phyloP scores from a whole-genome alignment of 805 yeast genomes.

The Saccharomycopsis javanensis region DNA sequence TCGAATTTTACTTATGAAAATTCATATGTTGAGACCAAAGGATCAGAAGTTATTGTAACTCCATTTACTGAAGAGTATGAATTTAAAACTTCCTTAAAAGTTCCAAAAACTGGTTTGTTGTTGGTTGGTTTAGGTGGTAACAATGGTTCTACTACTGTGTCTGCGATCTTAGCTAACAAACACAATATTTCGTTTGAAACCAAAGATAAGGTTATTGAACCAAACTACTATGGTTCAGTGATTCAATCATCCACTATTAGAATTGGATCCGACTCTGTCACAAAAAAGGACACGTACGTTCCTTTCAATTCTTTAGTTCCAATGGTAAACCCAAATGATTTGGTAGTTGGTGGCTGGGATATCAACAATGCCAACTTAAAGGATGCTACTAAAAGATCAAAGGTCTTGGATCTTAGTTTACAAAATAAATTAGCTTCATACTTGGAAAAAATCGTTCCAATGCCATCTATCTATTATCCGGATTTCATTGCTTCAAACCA shows the following conservation, averaged over 20 bases:
- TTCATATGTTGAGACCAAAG: constrained; percentile 29
- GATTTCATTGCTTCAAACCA: constrained; percentile 96
- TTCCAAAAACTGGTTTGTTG: constrained; percentile 81
- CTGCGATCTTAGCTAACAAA: constrained; percentile 79
- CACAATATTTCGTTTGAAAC: constrained; percentile 68
- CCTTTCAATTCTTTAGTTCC: constrained; percentile 89
- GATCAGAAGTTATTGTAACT: constrained; percentile 31
- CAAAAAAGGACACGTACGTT: constrained; percentile 81
- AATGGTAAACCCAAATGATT: constrained; percentile 81
- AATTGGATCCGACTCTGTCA: constrained; percentile 65
- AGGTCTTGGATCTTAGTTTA: constrained; percentile 78
- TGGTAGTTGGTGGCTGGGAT: constrained; percentile 93
- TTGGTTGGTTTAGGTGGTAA: constrained; percentile 95
- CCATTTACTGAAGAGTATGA: constrained; percentile 68
- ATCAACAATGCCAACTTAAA: constrained; percentile 62
- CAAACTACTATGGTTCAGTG: constrained; percentile 89
- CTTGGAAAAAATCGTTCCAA: constrained; percentile 54
- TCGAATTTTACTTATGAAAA: constrained; percentile 39
- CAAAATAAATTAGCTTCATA: constrained; percentile 64
- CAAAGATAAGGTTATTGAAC: constrained; percentile 62
- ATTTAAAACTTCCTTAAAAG: constrained; percentile 72
- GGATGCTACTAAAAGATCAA: constrained; percentile 73
- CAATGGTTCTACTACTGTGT: constrained; percentile 86
- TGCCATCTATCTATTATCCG: constrained; percentile 87
- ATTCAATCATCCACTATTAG: constrained; percentile 88